Evolutionary conservation across 495 filamentous ascomycete species (phyloP).

Genomic region (Filosporella fistucella): DNA sequence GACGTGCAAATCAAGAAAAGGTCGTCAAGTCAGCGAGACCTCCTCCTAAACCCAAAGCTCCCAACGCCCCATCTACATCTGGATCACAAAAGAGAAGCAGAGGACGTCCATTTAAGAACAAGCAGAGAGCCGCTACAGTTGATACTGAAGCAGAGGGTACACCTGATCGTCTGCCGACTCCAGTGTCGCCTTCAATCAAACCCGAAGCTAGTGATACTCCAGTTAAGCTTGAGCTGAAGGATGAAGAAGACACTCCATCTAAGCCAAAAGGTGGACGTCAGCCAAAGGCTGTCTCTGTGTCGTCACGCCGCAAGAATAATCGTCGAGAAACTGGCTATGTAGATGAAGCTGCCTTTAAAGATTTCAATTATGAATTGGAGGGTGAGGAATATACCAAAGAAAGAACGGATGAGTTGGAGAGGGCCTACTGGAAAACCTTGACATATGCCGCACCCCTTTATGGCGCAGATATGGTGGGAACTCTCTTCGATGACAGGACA

Average conservation of each 20-base stretch:
- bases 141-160: slow-evolving; percentile 35
- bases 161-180: slow-evolving; percentile 33
- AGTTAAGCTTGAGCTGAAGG: slow-evolving; percentile 44
- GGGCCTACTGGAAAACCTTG: slow-evolving; percentile 91
- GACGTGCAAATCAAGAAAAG: slow-evolving; percentile 68
- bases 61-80: slow-evolving; percentile 24
- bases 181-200: slow-evolving; percentile 40
- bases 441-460: slow-evolving; percentile 94
- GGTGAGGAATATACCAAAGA: slow-evolving; percentile 87
- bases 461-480: slow-evolving; percentile 93
- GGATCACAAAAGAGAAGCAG: slow-evolving; percentile 20
- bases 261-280: slow-evolving; percentile 24
- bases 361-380: slow-evolving; percentile 83
- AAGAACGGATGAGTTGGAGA: slow-evolving; percentile 88
- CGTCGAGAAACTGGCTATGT: slow-evolving; percentile 68
- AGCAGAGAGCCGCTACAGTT: slow-evolving; percentile 21
- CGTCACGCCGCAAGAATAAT: slow-evolving; percentile 74
- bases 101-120: slow-evolving; percentile 36
- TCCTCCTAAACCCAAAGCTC: slow-evolving; percentile 20
- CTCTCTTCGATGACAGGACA: slow-evolving; percentile 87
- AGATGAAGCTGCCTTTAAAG: slow-evolving; percentile 81
- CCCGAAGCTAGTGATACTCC: slow-evolving; percentile 34
- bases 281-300: slow-evolving; percentile 46
- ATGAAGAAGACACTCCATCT: slow-evolving; percentile 18
- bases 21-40: slow-evolving; percentile 41